Evolutionary conservation across 2,329 filamentous ascomycete genomes (phyloP), one percentile per base, ranked within the genome.

Genomic region (Ascochyta rabiei): DNA sequence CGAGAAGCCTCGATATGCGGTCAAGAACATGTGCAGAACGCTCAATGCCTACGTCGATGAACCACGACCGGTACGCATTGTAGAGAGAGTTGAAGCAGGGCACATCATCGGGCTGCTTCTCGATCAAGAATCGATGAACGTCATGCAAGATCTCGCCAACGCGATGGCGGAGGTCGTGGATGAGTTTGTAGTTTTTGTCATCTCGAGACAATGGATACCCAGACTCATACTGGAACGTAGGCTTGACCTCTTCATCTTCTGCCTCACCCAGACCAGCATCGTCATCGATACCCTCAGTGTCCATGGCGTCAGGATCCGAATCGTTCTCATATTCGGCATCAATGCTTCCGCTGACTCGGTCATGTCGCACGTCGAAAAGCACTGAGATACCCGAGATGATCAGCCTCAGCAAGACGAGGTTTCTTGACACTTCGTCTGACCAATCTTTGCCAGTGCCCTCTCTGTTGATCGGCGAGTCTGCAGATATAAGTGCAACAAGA

Each of bases 361-460:
- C 71, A 56, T 80, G 73, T 30, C 79, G 74, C 5, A 91, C 87
- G 68, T 97, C 91, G 70, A 99, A 98, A 10, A 99, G 81, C 1
- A 90, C 88, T 7, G 93, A 93, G 53, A 96, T 87, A 48, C 95
- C 95, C 3, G 93, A 96, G 23, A 96, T 86, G 39, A 96, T 86
- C n/a, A 99, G 82, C 26, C 93, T 84, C 13, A 99, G 81, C 46
- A 97, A 87, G 12, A 93, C 90, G 52, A 99, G 82, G 62, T 96
- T 91, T 50, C 95, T 83, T 2, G 92, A 93, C 24, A 98, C 89
- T 73, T 99, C 96, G 72, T 99, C 95, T 0, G 93, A 97, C 95
- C 95, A 99, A 67, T 97, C 93, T 76, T 98, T 99, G 64, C 96
- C 96, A 73, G 93, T 96, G 33, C 95, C 95, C 63, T 93, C 93